Evolutionary conservation across 768 basidiomycete genomes (phyloP).

Genomic region (Rhodotorula taiwanensis): DNA sequence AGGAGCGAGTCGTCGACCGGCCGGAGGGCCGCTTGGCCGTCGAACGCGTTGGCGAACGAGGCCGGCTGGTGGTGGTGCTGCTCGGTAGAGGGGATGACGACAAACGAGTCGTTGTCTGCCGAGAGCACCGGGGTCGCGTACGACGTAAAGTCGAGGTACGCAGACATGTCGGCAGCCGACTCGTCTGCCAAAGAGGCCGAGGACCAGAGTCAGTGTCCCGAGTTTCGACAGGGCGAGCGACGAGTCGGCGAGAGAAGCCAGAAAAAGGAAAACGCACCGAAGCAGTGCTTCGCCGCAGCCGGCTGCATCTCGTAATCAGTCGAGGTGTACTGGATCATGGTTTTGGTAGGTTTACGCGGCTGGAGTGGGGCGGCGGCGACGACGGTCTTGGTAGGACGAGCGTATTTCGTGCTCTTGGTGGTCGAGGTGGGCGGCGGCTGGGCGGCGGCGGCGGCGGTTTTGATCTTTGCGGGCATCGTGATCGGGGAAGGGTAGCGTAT

Average conservation of each 20-base stretch:
- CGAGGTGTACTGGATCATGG: slow-evolving; percentile 24
- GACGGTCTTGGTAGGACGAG: not conserved
- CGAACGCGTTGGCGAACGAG: slow-evolving; percentile 10
- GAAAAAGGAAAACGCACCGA: not conserved
- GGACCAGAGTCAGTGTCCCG: too few relatives aligned
- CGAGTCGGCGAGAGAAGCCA: not conserved
- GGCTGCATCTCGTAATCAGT: not conserved
- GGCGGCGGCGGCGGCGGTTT: not conserved
- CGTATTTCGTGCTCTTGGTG: not conserved
- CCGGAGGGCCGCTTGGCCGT: slow-evolving; percentile 5
- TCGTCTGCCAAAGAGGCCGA: slow-evolving; percentile 15
- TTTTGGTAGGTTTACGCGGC: not conserved
- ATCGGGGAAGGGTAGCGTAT: too few relatives aligned
- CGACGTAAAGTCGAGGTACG: slow-evolving; percentile 33
- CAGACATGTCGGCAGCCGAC: slow-evolving; percentile 27
- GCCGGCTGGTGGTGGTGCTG: not conserved
- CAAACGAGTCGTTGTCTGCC: not conserved
- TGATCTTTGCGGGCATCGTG: too few relatives aligned
- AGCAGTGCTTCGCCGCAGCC: not conserved
- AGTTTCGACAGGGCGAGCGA: too few relatives aligned
- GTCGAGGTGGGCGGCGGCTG: not conserved
- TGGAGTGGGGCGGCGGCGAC: not conserved
- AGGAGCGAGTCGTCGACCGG: slow-evolving; percentile 34
- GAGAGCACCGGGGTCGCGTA: slow-evolving; percentile 1
- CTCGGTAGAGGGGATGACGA: not conserved